Evolutionary conservation across 2,329 filamentous ascomycete species (phyloP).

Genomic region (Nemania sp.): DNA sequence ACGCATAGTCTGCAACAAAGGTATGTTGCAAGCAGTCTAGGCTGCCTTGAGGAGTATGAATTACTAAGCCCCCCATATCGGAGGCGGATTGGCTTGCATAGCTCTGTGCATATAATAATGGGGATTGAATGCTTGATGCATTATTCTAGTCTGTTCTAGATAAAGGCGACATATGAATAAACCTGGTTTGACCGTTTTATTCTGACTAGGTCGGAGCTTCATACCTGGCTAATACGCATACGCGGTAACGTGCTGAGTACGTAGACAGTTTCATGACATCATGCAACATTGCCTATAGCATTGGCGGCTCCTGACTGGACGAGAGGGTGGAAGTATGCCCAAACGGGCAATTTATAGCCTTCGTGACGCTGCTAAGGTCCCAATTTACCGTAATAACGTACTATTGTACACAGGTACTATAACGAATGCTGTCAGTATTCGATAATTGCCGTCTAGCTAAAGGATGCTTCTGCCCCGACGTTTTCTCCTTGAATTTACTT

Average conservation of each 20-base stretch:
- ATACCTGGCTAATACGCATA: background rate
- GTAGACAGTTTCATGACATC: conserved; percentile 35
- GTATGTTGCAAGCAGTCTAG: background rate
- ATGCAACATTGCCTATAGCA: conserved; percentile 24
- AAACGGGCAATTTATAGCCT: conserved; percentile 8
- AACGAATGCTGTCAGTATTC: background rate
- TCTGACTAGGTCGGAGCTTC: background rate
- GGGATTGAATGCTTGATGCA: background rate
- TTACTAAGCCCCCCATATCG: conserved; percentile 12
- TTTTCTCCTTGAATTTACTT: background rate
- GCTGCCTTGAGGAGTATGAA: background rate
- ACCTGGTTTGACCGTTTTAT: background rate
- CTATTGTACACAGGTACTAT: too few species aligned
- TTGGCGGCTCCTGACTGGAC: conserved; percentile 18
- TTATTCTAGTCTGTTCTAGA: background rate
- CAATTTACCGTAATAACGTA: background rate
- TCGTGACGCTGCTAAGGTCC: background rate
- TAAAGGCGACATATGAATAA: background rate
- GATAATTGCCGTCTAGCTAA: background rate
- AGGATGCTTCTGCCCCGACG: background rate
- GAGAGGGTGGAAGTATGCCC: conserved; percentile 1
- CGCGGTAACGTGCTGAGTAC: too few species aligned
- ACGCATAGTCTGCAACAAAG: too few species aligned
- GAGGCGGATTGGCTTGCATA: background rate
- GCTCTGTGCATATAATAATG: background rate